Evolutionary conservation across 306 rosid genomes (phyloP).

Genomic region (Prinsepia uniflora): DNA sequence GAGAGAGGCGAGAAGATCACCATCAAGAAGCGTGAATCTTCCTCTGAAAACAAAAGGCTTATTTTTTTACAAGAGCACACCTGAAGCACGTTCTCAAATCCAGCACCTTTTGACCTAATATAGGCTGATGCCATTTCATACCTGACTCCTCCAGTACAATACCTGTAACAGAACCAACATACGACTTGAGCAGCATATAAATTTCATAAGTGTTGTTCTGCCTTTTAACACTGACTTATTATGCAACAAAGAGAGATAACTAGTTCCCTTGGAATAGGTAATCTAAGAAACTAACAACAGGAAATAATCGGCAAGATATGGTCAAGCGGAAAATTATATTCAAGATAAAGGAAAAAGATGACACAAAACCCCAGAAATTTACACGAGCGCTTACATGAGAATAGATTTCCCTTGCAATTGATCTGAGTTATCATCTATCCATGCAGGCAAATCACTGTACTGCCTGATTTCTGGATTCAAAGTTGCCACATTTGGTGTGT

Average conservation of each 20-base stretch:
- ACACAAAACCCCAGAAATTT: not conserved
- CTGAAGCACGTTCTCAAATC: conserved; percentile 89
- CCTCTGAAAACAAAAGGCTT: not conserved
- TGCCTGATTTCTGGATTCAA: conserved; percentile 81
- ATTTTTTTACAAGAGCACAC: conserved; percentile 31
- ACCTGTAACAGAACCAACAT: conserved; percentile 50
- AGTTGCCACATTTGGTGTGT: conserved; percentile 61
- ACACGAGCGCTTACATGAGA: conserved; percentile 60
- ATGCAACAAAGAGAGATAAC: not conserved
- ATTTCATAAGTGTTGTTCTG: not conserved
- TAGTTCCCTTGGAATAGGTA: not conserved
- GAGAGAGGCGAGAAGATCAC: conserved; percentile 17
- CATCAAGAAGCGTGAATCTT: conserved; percentile 12
- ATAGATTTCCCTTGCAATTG: conserved; percentile 62
- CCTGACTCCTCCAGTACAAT: conserved; percentile 96
- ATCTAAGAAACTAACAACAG: not conserved
- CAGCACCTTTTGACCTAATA: conserved; percentile 83
- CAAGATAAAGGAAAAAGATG: not conserved
- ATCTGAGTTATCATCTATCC: conserved; percentile 75
- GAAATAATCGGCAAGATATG: not conserved
- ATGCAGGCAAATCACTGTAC: conserved; percentile 80
- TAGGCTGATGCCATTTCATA: conserved; percentile 99
- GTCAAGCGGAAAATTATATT: not conserved
- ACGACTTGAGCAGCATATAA: not conserved
- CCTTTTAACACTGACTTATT: not conserved